These are phyloP conservation scores for Chamaecrista fasciculata DNA, from an alignment of 306 rosid genomes.

Conservation along the genomic window DNA sequence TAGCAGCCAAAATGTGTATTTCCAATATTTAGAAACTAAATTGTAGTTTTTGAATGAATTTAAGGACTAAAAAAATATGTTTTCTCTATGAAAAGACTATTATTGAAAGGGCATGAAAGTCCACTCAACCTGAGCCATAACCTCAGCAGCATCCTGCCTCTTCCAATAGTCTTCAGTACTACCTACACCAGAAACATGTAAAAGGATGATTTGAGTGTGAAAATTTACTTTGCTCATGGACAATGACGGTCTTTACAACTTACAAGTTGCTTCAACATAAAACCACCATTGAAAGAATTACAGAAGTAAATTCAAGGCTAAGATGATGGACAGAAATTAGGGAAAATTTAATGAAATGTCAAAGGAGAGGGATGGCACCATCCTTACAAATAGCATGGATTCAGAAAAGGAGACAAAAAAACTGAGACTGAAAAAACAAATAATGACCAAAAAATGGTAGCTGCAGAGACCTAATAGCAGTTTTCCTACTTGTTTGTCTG, in stretches of 20 bases:
- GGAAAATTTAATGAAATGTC: background rate
- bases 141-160: conserved; percentile 92
- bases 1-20: no score
- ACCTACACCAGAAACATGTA: conserved; percentile 47
- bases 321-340: no score
- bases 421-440: background rate
- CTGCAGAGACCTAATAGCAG: background rate
- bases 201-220: background rate
- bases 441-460: conserved; percentile 9
- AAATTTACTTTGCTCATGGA: no score
- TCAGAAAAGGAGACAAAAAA: background rate
- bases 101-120: background rate
- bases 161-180: conserved; percentile 98
- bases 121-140: conserved; percentile 70
- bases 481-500: background rate
- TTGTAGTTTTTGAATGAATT: no score
- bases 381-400: background rate
- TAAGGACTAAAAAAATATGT: no score
- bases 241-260: no score
- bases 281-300: background rate
- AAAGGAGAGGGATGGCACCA: background rate
- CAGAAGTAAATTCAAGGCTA: background rate
- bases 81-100: conserved; percentile 27
- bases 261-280: no score
- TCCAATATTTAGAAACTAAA: no score